These are phyloP conservation scores for Cladochytrium replicatum DNA, from an alignment of 192 early-diverging fungal species.

Conservation along the genomic window DNA sequence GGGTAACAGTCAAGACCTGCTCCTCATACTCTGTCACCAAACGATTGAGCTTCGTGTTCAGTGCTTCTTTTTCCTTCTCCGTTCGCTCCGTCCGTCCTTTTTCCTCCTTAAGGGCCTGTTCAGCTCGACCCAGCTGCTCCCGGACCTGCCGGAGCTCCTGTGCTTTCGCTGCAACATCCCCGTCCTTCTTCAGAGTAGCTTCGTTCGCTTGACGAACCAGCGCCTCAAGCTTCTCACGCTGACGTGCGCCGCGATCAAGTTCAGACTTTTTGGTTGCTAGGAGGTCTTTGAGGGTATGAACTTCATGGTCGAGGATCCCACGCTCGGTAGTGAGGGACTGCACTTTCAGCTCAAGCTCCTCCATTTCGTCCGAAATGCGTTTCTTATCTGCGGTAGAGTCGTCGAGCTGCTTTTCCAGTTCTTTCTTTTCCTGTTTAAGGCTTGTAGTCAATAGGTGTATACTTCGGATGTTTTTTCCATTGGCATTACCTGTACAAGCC, in stretches of 20 bases:
- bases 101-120: constrained; percentile 34
- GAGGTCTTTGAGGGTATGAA: constrained; percentile 39
- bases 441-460: no score
- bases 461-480: no score
- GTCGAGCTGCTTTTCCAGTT: constrained; percentile 20
- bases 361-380: constrained; percentile 17
- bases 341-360: constrained; percentile 18
- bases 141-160: constrained; percentile 22
- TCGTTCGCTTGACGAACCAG: constrained; percentile 21
- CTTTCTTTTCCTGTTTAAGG: constrained; percentile 19
- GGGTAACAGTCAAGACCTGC: constrained; percentile 22
- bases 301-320: constrained; percentile 23
- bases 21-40: constrained; percentile 45
- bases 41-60: constrained; percentile 11
- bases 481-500: no score
- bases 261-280: constrained; percentile 42
- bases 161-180: constrained; percentile 22
- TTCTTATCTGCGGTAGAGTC: constrained; percentile 11
- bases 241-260: constrained; percentile 33
- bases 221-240: constrained; percentile 38
- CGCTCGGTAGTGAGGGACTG: constrained; percentile 18
- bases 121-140: constrained; percentile 20
- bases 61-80: constrained; percentile 28
- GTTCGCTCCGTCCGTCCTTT: constrained; percentile 15
- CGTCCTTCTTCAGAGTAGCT: constrained; percentile 22